Percentiles rank a stretch among this genome's conserved stretches.
Evolutionary conservation across 177 flowering plant genomes (phyloP).

Genomic region (Telopea speciosissima): DNA sequence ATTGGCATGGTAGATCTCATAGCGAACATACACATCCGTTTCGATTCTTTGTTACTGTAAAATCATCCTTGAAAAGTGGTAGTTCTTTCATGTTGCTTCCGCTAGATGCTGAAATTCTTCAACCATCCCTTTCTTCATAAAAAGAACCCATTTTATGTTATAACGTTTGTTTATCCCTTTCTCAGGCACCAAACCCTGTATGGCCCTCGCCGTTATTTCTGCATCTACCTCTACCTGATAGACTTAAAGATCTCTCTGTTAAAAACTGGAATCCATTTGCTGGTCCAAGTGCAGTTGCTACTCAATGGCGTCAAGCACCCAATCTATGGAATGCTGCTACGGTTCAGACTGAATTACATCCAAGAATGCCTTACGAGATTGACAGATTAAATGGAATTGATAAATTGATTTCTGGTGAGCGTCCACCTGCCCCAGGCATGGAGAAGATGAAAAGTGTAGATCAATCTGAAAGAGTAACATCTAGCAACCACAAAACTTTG

Average conservation of each 20-base stretch:
- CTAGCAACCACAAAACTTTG: conserved; percentile 35
- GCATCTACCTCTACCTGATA: conserved; percentile 42
- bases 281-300: conserved; percentile 47
- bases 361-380: conserved; percentile 39
- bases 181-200: conserved; percentile 54
- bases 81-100: background rate
- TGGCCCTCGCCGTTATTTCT: conserved; percentile 53
- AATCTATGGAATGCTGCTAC: conserved; percentile 38
- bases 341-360: conserved; percentile 41
- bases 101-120: background rate
- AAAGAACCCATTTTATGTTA: background rate
- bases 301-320: conserved; percentile 57
- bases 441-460: conserved; percentile 49
- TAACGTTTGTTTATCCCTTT: conserved; percentile 2
- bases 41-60: too few relatives aligned
- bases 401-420: conserved; percentile 31
- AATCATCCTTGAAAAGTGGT: background rate
- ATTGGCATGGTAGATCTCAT: too few relatives aligned
- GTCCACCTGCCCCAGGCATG: conserved; percentile 25
- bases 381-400: conserved; percentile 30
- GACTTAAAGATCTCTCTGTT: conserved; percentile 50
- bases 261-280: conserved; percentile 55
- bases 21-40: background rate
- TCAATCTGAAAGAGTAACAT: conserved; percentile 35
- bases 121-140: background rate